Conservation (phyloP, 2,329 filamentous ascomycete species). For the Talaromyces piceae region DNA sequence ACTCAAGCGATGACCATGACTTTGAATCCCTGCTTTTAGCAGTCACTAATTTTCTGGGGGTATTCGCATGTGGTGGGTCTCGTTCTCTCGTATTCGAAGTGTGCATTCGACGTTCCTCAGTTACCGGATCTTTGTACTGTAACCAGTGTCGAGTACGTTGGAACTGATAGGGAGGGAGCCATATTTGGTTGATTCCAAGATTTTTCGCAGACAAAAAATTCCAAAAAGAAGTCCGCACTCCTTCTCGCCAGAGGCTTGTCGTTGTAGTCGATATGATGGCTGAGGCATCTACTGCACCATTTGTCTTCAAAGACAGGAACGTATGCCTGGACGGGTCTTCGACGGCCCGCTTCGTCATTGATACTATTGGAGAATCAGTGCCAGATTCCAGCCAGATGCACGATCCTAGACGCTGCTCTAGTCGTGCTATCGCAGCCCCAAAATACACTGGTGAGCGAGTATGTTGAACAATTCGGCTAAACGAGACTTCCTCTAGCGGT, state of each 20-base stretch:
- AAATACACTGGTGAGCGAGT: slow-evolving; percentile 5
- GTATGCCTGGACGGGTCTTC: slow-evolving; percentile 1
- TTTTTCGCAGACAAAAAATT: slow-evolving; percentile 1
- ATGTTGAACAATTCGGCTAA: slow-evolving; percentile 3
- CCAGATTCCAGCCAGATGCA: slow-evolving; percentile 8
- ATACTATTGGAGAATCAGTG: slow-evolving; percentile 2
- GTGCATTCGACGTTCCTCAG: slow-evolving; percentile 2
- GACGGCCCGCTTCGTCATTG: slow-evolving; percentile 5
- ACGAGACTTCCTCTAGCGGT: background rate
- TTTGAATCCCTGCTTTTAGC: slow-evolving; percentile 6
- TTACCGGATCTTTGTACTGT: slow-evolving; percentile 5
- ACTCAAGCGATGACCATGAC: slow-evolving; percentile 8
- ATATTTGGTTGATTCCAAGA: slow-evolving; percentile 3
- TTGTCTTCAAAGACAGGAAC: slow-evolving; percentile 1
- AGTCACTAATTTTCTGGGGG: slow-evolving; percentile 1
- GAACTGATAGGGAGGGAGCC: slow-evolving; percentile 9
- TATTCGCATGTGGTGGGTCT: background rate
- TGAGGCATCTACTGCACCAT: background rate
- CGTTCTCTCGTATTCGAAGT: background rate
- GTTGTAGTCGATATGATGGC: background rate
- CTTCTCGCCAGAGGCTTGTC: slow-evolving; percentile 5
- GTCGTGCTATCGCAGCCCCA: slow-evolving; percentile 1
- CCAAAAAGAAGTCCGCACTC: slow-evolving; percentile 1
- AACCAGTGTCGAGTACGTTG: slow-evolving; percentile 6
- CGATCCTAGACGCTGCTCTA: slow-evolving; percentile 2